Conservation (phyloP, 192 early-diverging fungal genomes). For the Coemansia sp. region DNA sequence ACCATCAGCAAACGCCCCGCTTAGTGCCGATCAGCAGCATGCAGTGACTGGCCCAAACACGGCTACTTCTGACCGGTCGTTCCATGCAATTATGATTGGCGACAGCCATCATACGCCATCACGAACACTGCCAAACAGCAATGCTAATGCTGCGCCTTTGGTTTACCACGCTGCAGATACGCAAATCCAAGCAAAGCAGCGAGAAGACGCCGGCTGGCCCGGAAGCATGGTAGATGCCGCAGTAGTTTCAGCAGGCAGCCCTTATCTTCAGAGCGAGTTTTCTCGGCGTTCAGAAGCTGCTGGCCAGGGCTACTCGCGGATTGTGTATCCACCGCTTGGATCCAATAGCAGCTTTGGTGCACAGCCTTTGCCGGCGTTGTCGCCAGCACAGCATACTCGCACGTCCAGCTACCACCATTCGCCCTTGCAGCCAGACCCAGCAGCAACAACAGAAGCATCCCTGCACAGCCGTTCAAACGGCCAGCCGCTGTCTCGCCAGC, state of each 20-base stretch:
- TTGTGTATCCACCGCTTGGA: conserved; percentile 23
- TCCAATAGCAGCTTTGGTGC: not conserved
- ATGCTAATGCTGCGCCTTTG: conserved; percentile 2
- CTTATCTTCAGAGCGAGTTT: conserved; percentile 17
- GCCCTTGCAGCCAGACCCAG: not conserved
- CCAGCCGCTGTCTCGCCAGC: conserved; percentile 11
- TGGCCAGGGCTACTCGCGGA: conserved; percentile 8
- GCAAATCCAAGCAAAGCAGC: conserved; percentile 23
- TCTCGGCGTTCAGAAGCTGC: not conserved
- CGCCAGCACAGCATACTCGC: conserved; percentile 8
- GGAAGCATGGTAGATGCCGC: conserved; percentile 16
- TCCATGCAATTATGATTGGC: conserved; percentile 49
- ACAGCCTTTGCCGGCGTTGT: not conserved
- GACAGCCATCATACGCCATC: conserved; percentile 26
- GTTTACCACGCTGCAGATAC: conserved; percentile 7
- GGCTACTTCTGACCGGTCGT: conserved; percentile 40
- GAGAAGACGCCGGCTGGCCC: conserved; percentile 14
- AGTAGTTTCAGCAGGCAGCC: conserved; percentile 30
- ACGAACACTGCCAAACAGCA: not conserved
- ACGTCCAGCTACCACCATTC: conserved; percentile 13
- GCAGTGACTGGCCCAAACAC: conserved; percentile 28
- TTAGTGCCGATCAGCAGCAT: conserved; percentile 9
- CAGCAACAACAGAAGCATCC: not conserved
- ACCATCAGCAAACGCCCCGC: not conserved
- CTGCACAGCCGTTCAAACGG: too few relatives aligned